phyloP scores from a whole-genome alignment of 345 rosid genomes.

The Combretum micranthum region DNA sequence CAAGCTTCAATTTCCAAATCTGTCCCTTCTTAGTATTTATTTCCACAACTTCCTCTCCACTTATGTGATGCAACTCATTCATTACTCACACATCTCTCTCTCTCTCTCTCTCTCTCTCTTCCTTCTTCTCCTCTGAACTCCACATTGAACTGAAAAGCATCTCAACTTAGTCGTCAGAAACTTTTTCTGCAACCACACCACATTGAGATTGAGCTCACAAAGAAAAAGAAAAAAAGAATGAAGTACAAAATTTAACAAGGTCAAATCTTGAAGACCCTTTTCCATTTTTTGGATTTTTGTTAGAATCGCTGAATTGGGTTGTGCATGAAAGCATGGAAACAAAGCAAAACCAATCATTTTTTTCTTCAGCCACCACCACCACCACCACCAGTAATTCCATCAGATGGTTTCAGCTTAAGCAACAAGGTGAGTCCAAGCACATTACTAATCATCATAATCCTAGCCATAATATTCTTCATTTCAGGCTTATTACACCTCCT shows the following conservation, averaged over 20 bases:
- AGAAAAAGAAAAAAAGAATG: neutral
- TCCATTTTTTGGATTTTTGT: neutral
- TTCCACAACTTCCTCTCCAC: conserved; percentile 12
- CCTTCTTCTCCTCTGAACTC: neutral
- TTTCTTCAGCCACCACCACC: conserved; percentile 25
- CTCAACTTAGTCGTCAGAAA: neutral
- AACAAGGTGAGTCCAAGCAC: conserved; percentile 72
- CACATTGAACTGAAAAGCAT: neutral
- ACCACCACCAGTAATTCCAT: conserved; percentile 9
- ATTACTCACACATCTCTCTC: conserved; percentile 2
- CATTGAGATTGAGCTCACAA: neutral
- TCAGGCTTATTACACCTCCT: conserved; percentile 90
- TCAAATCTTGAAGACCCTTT: conserved; percentile 22
- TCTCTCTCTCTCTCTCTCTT: conserved; percentile 12
- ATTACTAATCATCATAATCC: conserved; percentile 71
- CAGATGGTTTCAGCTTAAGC: conserved; percentile 45
- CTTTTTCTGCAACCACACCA: neutral
- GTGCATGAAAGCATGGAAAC: conserved; percentile 15
- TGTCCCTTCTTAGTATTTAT: conserved; percentile 17
- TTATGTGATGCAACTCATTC: neutral
- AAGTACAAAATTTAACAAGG: conserved; percentile 16
- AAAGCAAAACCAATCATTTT: conserved; percentile 14
- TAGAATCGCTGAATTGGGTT: conserved; percentile 33
- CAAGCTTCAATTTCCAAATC: conserved; percentile 5
- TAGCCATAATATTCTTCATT: conserved; percentile 79